Conservation (phyloP, 257 asterid genomes). For the Solanum virginianum region DNA sequence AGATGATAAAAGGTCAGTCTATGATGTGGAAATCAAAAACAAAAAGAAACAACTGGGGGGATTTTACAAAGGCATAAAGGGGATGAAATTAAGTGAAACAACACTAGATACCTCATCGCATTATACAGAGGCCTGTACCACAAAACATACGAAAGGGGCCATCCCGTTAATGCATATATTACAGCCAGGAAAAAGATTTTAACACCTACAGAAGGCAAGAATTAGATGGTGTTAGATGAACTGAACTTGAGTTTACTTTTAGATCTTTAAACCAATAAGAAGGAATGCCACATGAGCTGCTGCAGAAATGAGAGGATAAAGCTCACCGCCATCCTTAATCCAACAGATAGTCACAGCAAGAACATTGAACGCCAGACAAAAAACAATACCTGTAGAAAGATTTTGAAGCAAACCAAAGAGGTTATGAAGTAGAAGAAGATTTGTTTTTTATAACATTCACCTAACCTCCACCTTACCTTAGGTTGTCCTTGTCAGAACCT, state of each 20-base stretch:
- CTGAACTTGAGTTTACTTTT: not conserved
- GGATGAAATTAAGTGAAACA: not conserved
- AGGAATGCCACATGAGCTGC: not conserved
- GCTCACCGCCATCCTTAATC: constrained; percentile 89
- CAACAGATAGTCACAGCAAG: constrained; percentile 75
- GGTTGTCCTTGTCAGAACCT: too few relatives aligned
- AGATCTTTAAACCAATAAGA: not conserved
- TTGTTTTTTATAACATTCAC: not conserved
- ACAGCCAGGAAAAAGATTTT: constrained; percentile 77
- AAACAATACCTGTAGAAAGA: constrained; percentile 60
- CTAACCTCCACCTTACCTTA: too few relatives aligned
- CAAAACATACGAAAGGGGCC: constrained; percentile 78
- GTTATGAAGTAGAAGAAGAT: not conserved
- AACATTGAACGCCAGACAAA: constrained; percentile 84
- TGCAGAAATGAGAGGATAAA: not conserved
- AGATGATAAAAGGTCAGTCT: not conserved
- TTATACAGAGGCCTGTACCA: constrained; percentile 96
- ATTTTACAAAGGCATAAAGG: not conserved
- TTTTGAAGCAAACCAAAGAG: not conserved
- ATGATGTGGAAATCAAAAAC: not conserved
- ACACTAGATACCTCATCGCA: constrained; percentile 63
- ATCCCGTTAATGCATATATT: constrained; percentile 75
- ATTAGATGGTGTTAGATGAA: constrained; percentile 10
- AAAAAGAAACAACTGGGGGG: not conserved
- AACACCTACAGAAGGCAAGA: constrained; percentile 51